Conservation (phyloP, 805 yeast genomes). For the Candida michaelii region DNA sequence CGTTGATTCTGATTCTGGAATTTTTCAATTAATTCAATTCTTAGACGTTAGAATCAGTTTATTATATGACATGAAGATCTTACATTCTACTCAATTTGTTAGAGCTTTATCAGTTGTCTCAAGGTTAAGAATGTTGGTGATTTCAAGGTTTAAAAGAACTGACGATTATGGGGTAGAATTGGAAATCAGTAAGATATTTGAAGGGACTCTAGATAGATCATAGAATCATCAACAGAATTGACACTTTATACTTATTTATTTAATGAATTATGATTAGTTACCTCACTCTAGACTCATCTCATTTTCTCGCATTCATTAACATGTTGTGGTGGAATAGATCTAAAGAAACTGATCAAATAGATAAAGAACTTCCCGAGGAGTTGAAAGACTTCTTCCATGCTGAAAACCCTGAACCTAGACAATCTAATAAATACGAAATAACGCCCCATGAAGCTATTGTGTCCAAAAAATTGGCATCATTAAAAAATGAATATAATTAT, state of each 20-base stretch:
- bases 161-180: slow-evolving; percentile 25
- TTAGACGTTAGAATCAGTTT: slow-evolving; percentile 12
- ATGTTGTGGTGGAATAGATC: slow-evolving; percentile 17
- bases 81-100: slow-evolving; percentile 33
- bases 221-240: too few relatives aligned
- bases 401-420: slow-evolving; percentile 29
- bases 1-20: neutral
- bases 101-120: slow-evolving; percentile 32
- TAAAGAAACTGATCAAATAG: slow-evolving; percentile 27
- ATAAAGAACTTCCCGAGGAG: slow-evolving; percentile 34
- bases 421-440: slow-evolving; percentile 22
- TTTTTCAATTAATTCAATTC: slow-evolving; percentile 12
- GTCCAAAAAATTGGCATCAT: slow-evolving; percentile 21
- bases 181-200: slow-evolving; percentile 38
- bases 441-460: slow-evolving; percentile 29
- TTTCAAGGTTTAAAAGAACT: slow-evolving; percentile 22
- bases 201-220: slow-evolving; percentile 37
- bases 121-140: slow-evolving; percentile 31
- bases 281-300: neutral
- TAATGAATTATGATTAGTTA: slow-evolving; percentile 3
- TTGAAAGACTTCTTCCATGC: slow-evolving; percentile 32
- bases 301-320: neutral
- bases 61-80: slow-evolving; percentile 9
- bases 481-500: slow-evolving; percentile 21
- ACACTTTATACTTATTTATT: too few relatives aligned